Conservation (phyloP, 129 eudicot species). For the Artemisia annua region DNA sequence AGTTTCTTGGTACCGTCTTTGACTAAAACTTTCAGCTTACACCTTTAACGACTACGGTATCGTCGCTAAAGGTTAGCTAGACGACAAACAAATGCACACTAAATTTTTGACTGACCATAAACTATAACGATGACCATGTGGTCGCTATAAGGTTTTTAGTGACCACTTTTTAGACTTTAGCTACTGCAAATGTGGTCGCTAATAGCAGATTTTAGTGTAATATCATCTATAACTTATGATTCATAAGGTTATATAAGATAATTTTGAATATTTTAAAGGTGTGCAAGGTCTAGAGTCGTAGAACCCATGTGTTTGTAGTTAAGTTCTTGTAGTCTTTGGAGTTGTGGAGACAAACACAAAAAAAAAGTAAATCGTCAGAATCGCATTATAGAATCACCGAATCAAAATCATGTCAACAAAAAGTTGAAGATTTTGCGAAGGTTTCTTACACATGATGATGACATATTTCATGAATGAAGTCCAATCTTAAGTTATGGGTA, state of each 20-base stretch:
- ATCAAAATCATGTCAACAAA: neutral
- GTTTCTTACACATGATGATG: conserved; percentile 4
- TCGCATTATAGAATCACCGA: neutral
- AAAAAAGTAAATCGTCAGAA: neutral
- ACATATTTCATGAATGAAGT: neutral
- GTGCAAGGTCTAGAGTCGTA: neutral
- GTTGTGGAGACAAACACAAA: conserved; percentile 1
- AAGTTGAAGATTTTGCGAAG: conserved; percentile 9
- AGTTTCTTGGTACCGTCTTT: no score
- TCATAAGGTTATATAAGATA: neutral
- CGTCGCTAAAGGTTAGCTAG: no score
- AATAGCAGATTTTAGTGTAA: no score
- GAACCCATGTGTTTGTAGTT: neutral
- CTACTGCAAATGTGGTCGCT: no score
- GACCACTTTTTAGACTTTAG: no score
- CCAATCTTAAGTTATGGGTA: neutral
- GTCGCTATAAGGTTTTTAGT: no score
- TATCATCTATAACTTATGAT: neutral
- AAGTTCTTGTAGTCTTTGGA: neutral
- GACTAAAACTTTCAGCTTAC: no score
- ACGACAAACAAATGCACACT: no score
- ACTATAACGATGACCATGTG: no score
- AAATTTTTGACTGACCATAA: no score
- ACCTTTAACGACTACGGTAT: no score
- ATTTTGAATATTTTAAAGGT: neutral